Evolutionary conservation across 2,329 filamentous ascomycete genomes (phyloP), one percentile per base, ranked within the genome.

Genomic region (Alternaria gansuensis): DNA sequence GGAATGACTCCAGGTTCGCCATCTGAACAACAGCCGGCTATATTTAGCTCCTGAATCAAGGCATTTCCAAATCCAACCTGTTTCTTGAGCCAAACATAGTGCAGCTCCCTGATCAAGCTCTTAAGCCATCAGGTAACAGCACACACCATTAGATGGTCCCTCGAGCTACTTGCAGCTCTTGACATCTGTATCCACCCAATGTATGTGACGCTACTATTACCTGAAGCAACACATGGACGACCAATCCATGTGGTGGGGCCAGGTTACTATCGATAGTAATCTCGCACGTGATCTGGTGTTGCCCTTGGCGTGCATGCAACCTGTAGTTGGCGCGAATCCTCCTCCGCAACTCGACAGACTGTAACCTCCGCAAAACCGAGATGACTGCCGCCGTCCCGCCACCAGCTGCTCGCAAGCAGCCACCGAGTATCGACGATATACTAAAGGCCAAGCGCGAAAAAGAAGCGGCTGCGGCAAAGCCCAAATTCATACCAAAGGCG

Each of bases 361-460:
- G 37, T 33, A 14, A 43, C 26, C 28, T 40, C 21, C 21, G 29
- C 23, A 24, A 26, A 44, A 34, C 33, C 10, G 44, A 43, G 37
- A 58, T 58, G 55, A 43, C 50, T 14, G 43, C 51, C 36, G 26
- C 50, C 49, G 44, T 52, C 41, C 37, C 51, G 28, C 65, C 68
- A 14, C 59, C 65, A 17, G 61, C 65, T 36, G 83, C 83, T 21
- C 78, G 57, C 11, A 77, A 74, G 45, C 78, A 71, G 70, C 90
- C 90, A 8, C 81, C 96, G 46, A 93, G 92, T 74, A 89, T 97
- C 56, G 93, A 97, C 77, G 91, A 96, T 69, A 85, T 97, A 4
- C 80, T 97, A 23, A 87, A 88, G 66, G 90, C 93, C 80, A 96
- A 96, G 83, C 91, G 90, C 74, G 92, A 91, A 62, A 90, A 91